phyloP scores from a whole-genome alignment of 495 filamentous ascomycete species.

The Penicillium paxilli region DNA sequence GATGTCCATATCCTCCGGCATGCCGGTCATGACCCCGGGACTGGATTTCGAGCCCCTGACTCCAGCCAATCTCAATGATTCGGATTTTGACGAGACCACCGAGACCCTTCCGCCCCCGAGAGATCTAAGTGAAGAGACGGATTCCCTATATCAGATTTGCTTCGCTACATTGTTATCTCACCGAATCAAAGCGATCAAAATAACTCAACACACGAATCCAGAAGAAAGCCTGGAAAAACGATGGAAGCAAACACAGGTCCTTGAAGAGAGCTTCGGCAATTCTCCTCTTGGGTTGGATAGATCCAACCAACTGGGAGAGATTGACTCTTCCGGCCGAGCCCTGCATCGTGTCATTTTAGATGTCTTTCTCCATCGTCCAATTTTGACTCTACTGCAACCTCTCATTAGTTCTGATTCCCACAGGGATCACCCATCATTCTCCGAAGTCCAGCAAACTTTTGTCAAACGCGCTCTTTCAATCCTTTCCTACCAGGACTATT shows the following conservation, averaged over 20 bases:
- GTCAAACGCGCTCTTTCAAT: conserved; percentile 22
- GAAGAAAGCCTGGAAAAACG: conserved; percentile 7
- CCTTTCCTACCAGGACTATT: conserved; percentile 27
- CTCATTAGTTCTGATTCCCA: conserved; percentile 2
- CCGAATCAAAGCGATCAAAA: conserved; percentile 16
- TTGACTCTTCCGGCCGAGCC: neutral
- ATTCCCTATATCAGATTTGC: conserved; percentile 20
- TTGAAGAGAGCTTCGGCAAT: conserved; percentile 13
- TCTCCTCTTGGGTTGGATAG: conserved; percentile 10
- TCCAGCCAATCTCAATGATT: conserved; percentile 40
- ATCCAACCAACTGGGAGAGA: neutral
- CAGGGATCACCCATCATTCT: conserved; percentile 1
- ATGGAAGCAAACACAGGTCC: conserved; percentile 8
- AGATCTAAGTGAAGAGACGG: conserved; percentile 19
- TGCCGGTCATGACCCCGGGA: conserved; percentile 36
- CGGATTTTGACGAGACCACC: conserved; percentile 39
- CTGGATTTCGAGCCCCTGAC: conserved; percentile 24
- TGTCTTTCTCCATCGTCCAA: conserved; percentile 20
- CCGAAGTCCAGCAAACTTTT: conserved; percentile 13
- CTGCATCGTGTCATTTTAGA: conserved; percentile 22
- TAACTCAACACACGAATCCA: conserved; percentile 4
- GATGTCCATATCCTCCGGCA: conserved; percentile 35
- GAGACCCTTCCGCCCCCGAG: conserved; percentile 31
- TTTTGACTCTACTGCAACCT: conserved; percentile 25
- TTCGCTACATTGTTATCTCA: conserved; percentile 18